These are phyloP conservation scores for Russula olivacea DNA, from an alignment of 768 basidiomycete genomes.

Conservation along the genomic window DNA sequence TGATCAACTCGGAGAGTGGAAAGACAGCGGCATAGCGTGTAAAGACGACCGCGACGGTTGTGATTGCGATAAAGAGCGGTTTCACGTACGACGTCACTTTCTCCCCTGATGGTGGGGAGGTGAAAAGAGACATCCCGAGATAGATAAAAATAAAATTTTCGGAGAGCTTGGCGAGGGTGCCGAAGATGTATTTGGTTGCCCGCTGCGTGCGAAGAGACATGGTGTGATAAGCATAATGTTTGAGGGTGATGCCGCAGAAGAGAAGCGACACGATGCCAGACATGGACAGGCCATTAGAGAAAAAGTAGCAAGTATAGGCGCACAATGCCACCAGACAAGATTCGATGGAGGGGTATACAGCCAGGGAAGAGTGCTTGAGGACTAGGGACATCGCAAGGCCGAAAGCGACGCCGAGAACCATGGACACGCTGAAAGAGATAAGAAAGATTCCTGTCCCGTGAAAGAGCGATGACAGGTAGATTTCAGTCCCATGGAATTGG, in stretches of 20 bases:
- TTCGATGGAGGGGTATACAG: constrained; percentile 87
- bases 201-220: constrained; percentile 95
- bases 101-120: constrained; percentile 69
- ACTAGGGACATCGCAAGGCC: constrained; percentile 88
- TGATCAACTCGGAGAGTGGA: constrained; percentile 91
- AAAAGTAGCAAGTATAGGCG: constrained; percentile 97
- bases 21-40: constrained; percentile 96
- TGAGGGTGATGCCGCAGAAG: constrained; percentile 98
- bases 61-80: constrained; percentile 89
- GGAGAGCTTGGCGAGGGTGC: constrained; percentile 85
- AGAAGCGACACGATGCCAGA: constrained; percentile 95
- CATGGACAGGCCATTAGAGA: constrained; percentile 94
- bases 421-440: constrained; percentile 89
- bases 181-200: constrained; percentile 93
- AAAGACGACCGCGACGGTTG: constrained; percentile 86
- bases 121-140: constrained; percentile 95
- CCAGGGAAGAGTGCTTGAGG: constrained; percentile 89
- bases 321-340: constrained; percentile 92
- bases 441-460: constrained; percentile 98
- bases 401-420: constrained; percentile 88
- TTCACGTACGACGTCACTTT: constrained; percentile 84
- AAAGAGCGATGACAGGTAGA: constrained; percentile 83
- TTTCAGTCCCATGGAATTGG: constrained; percentile 85
- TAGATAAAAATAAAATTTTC: constrained; percentile 99
- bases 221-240: constrained; percentile 99